Evolutionary conservation across 306 rosid genomes (phyloP).

Genomic region (Cicer pinnatifidum): DNA sequence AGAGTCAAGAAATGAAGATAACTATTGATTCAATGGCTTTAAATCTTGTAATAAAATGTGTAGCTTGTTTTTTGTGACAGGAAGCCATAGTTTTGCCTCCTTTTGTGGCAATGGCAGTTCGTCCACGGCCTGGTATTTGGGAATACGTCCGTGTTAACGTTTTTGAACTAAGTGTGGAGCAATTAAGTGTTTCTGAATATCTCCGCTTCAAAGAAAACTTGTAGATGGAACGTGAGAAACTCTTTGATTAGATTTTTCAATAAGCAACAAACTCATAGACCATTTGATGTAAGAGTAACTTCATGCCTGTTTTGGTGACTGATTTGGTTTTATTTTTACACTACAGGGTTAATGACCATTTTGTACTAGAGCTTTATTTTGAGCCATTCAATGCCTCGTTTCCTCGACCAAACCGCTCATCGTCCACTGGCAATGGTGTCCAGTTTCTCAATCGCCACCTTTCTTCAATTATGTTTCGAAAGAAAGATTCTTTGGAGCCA

Average conservation of each 20-base stretch:
- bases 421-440: conserved; percentile 98
- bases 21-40: background rate
- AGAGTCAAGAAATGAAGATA: no score
- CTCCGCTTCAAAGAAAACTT: conserved; percentile 83
- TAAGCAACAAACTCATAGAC: background rate
- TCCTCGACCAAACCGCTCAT: conserved; percentile 84
- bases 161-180: conserved; percentile 81
- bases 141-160: conserved; percentile 83
- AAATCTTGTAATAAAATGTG: background rate
- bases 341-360: conserved; percentile 50
- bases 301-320: background rate
- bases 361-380: conserved; percentile 81
- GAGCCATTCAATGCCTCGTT: conserved; percentile 87
- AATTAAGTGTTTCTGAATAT: conserved; percentile 76
- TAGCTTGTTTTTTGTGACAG: conserved; percentile 25
- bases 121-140: conserved; percentile 94
- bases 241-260: conserved; percentile 28
- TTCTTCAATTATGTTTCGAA: conserved; percentile 83
- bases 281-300: background rate
- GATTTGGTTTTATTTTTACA: conserved; percentile 11
- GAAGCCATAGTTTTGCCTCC: conserved; percentile 81
- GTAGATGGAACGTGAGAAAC: conserved; percentile 65
- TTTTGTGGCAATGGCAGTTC: conserved; percentile 87
- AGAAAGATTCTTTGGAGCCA: conserved; percentile 77
- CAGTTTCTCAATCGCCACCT: conserved; percentile 96